A percentile compares a stretch with the other conserved stretches of the same genome.
phyloP scores from a whole-genome alignment of 129 eudicot species.

The sunflower (Helianthus annuus) region HanXRQr2.0-SUNRISE NC_035439.2:147259549-147260048 shows the following conservation, averaged over 20 bases:
- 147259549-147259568: slow-evolving; percentile 84
- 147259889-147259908: too few relatives aligned
- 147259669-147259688: slow-evolving; percentile 47
- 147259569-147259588: slow-evolving; percentile 82
- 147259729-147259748: slow-evolving; percentile 78
- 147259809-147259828: slow-evolving; percentile 60
- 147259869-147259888: too few relatives aligned
- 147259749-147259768: slow-evolving; percentile 41
- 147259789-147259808: slow-evolving; percentile 39
- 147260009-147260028: too few relatives aligned
- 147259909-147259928: too few relatives aligned
- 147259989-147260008: too few relatives aligned
- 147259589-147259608: slow-evolving; percentile 96
- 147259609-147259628: slow-evolving; percentile 62
- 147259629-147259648: slow-evolving; percentile 80
- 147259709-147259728: slow-evolving; percentile 74
- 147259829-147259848: too few relatives aligned
- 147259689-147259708: slow-evolving; percentile 39
- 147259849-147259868: too few relatives aligned
- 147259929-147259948: too few relatives aligned
- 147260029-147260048: too few relatives aligned
- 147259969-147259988: too few relatives aligned
- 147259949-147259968: too few relatives aligned
- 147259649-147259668: slow-evolving; percentile 82
- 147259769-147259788: slow-evolving; percentile 59